Evolutionary conservation across 1,139 yeast species (phyloP).

Genomic region (Yamadazyma oceani): DNA sequence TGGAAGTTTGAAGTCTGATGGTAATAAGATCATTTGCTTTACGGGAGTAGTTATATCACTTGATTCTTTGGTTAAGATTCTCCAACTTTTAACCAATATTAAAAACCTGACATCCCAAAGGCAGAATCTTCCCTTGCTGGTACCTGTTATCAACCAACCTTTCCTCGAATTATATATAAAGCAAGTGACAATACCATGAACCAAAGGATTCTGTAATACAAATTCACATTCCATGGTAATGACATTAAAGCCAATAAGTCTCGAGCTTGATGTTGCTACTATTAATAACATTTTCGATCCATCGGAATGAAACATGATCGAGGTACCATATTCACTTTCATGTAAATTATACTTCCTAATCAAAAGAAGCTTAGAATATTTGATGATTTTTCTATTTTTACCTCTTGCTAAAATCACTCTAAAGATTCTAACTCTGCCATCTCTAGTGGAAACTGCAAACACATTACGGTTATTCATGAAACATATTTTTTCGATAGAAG

Average conservation of each 20-base stretch:
- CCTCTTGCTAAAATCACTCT: constrained; percentile 50
- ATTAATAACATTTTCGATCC: constrained; percentile 27
- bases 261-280: constrained; percentile 54
- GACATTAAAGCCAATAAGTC: constrained; percentile 58
- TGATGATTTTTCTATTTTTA: constrained; percentile 34
- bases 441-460: constrained; percentile 65
- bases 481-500: constrained; percentile 46
- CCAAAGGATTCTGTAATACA: constrained; percentile 52
- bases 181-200: constrained; percentile 65
- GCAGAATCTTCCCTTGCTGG: constrained; percentile 68
- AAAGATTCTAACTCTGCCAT: constrained; percentile 61
- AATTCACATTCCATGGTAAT: constrained; percentile 51
- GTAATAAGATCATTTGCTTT: constrained; percentile 13
- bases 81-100: constrained; percentile 61
- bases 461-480: constrained; percentile 65
- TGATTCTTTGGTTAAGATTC: constrained; percentile 37
- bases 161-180: constrained; percentile 54
- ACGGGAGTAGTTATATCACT: constrained; percentile 12
- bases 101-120: constrained; percentile 83
- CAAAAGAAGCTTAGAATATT: constrained; percentile 36
- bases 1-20: constrained; percentile 7
- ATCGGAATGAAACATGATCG: constrained; percentile 39
- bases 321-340: constrained; percentile 38
- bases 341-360: constrained; percentile 44
- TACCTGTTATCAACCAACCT: constrained; percentile 73